Conservation (phyloP, 805 yeast genomes). For the Candida dajiaensis region DNA sequence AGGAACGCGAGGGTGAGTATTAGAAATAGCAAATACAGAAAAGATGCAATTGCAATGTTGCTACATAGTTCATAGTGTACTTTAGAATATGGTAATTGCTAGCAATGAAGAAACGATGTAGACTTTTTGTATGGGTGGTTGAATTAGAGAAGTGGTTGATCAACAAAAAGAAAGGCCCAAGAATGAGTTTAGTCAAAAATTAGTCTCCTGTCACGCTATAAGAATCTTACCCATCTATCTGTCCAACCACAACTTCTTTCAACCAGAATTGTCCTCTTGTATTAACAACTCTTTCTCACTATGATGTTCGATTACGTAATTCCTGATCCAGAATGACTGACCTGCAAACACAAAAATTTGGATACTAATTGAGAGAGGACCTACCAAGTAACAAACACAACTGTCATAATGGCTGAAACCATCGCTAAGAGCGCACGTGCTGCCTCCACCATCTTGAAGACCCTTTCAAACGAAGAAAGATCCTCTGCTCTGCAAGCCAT, state of each 20-base stretch:
- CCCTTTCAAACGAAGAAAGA: constrained; percentile 67
- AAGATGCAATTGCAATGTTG: background rate
- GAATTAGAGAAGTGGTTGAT: no score
- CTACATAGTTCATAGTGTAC: constrained; percentile 11
- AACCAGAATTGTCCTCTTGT: no score
- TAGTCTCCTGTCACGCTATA: no score
- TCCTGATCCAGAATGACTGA: background rate
- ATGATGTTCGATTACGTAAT: background rate
- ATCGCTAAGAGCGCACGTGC: constrained; percentile 76
- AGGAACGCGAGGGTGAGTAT: constrained; percentile 36
- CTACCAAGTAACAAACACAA: no score
- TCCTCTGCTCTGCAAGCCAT: constrained; percentile 67
- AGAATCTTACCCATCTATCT: no score
- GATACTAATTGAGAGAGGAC: no score
- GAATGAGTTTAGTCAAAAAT: no score
- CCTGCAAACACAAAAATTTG: no score
- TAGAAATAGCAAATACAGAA: constrained; percentile 2
- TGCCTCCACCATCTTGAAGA: constrained; percentile 82
- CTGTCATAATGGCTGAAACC: constrained; percentile 45
- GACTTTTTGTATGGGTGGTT: no score
- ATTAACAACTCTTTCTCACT: background rate
- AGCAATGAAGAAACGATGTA: background rate
- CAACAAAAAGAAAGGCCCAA: no score
- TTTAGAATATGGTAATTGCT: background rate
- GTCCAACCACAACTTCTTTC: no score